Base-by-base conservation (phyloP, 2,329 filamentous ascomycete genomes). In the Lasiodiplodia theobromae region DNA sequence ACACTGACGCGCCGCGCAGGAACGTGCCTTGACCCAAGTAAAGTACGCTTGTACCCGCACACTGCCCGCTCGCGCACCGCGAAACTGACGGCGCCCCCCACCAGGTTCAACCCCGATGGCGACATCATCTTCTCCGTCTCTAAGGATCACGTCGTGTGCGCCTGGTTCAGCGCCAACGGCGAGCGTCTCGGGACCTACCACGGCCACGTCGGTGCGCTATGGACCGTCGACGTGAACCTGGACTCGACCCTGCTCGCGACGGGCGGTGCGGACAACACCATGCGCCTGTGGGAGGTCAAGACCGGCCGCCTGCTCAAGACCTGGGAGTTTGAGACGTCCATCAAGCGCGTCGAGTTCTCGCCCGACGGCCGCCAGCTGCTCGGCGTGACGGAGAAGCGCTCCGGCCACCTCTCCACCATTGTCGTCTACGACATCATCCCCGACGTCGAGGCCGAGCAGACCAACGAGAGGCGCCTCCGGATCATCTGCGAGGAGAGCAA, bases 331-430 rank as follows among this genome's bases (percentile, higher is more conserved):
- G 90, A 92, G 70, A 98, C 96, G 54, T 94, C 94, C 72, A 93
- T 99, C 82, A 98, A 99, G 89, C 90, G 96, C 76, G 94, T 97
- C 81, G 95, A 97, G 84, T 99, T 99, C 86, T 94, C 90, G 79
- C 92, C 97, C 77, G 96, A 99, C 82, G 96, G 95, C 77, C 91
- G 88, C 77, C 89, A 92, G 84, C 86, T 99, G 76, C 86, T 99
- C 73, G 95, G 93, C 72, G 94, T 99, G 72, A 99, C 96, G 66
- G 96, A 99, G 86, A 97, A 97, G 91, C 93, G 96, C 77, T 97
- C 97, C 89, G 96, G 96, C 74, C 95, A 93, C 83, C 87, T 98
- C 73, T 93, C 93, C 79, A 97, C 94, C 74, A 97, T 99, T 77
- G 91, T 95, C 71, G 94, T 98, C 72, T 88, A 96, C 78, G 92